Evolutionary conservation across 2,329 filamentous ascomycete genomes (phyloP).

Genomic region (Xylaria digitata): DNA sequence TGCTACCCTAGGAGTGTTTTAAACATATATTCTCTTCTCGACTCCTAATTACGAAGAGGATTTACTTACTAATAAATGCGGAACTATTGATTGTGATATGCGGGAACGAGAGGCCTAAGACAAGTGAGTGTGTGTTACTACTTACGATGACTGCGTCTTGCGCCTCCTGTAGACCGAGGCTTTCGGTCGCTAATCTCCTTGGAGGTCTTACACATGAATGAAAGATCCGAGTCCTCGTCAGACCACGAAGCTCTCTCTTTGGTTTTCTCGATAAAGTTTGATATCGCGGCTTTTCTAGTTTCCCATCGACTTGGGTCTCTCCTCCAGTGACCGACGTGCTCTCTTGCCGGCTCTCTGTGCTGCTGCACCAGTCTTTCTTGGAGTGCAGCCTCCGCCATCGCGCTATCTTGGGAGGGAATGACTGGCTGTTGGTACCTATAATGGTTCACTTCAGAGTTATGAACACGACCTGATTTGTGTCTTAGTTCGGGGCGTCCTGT

Average conservation of each 20-base stretch:
- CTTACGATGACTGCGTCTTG: slow-evolving; percentile 21
- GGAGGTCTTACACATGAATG: slow-evolving; percentile 36
- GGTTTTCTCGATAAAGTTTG: slow-evolving; percentile 16
- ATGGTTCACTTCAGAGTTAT: slow-evolving; percentile 1
- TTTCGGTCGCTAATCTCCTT: slow-evolving; percentile 12
- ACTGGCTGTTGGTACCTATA: not conserved
- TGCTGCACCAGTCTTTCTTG: not conserved
- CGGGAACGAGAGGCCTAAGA: not conserved
- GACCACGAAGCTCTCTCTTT: not conserved
- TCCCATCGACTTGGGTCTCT: slow-evolving; percentile 7
- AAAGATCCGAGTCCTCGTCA: slow-evolving; percentile 33
- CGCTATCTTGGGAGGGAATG: not conserved
- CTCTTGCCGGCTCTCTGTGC: not conserved
- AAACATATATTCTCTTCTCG: not conserved
- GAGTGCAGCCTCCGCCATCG: not conserved
- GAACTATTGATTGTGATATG: not conserved
- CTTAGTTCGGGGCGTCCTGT: not conserved
- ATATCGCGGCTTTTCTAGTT: not conserved
- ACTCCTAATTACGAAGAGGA: not conserved
- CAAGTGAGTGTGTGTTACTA: slow-evolving; percentile 14
- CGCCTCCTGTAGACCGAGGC: not conserved
- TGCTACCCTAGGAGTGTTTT: not conserved
- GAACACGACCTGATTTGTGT: slow-evolving; percentile 7
- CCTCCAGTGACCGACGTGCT: not conserved
- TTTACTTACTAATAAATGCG: not conserved